Conservation (phyloP, 2,329 filamentous ascomycete species). For the Cladophialophora chaetospira region DNA sequence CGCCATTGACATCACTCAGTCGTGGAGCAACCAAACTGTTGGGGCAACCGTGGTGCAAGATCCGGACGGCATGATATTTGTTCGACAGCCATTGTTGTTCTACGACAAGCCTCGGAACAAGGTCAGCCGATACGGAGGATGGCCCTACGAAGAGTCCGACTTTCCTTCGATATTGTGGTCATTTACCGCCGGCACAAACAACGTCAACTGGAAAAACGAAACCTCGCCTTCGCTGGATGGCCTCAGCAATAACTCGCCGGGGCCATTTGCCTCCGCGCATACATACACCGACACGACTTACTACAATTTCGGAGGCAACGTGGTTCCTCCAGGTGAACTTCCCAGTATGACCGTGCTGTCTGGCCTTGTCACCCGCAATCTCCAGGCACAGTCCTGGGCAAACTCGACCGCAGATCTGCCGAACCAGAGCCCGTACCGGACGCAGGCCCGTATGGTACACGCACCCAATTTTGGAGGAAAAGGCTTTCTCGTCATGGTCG, state of each 20-base stretch:
- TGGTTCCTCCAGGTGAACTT: not conserved
- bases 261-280: conserved; percentile 16
- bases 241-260: conserved; percentile 7
- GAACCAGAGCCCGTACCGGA: conserved; percentile 15
- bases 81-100: conserved; percentile 20
- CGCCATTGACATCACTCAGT: conserved; percentile 19
- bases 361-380: conserved; percentile 23
- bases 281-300: conserved; percentile 18
- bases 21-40: conserved; percentile 24
- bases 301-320: conserved; percentile 22
- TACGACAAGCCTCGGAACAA: conserved; percentile 18
- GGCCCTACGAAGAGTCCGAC: conserved; percentile 13
- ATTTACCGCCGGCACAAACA: conserved; percentile 8
- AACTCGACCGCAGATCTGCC: conserved; percentile 23
- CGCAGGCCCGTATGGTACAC: conserved; percentile 13
- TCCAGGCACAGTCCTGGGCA: conserved; percentile 13
- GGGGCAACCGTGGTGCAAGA: not conserved
- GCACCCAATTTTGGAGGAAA: conserved; percentile 18
- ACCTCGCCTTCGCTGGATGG: conserved; percentile 9
- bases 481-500: conserved; percentile 24
- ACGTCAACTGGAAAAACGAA: conserved; percentile 13
- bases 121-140: conserved; percentile 23
- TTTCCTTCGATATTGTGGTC: conserved; percentile 20
- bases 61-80: conserved; percentile 8
- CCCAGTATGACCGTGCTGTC: conserved; percentile 22